These are phyloP conservation scores for Quercus robur DNA, from an alignment of 306 rosid genomes.

Conservation along the genomic window DNA sequence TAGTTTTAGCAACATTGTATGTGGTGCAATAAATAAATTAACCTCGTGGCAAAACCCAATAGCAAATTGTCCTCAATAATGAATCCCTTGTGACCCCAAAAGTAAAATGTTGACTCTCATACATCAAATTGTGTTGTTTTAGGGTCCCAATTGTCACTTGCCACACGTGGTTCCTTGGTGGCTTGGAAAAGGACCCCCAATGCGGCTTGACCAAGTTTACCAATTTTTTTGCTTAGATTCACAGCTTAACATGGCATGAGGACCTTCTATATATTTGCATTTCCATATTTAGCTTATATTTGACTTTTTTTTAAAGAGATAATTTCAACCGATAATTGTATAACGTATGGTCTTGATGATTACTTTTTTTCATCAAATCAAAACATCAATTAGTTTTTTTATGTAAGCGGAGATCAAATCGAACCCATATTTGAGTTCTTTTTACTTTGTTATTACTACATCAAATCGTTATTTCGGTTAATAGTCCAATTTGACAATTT, in stretches of 20 bases:
- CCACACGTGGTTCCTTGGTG: slow-evolving; percentile 29
- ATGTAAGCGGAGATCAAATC: too few relatives aligned
- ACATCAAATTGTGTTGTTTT: background rate
- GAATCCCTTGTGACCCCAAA: slow-evolving; percentile 15
- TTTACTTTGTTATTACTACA: too few relatives aligned
- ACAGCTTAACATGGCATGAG: too few relatives aligned
- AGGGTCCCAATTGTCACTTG: slow-evolving; percentile 6
- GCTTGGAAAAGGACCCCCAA: slow-evolving; percentile 27
- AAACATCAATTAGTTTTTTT: too few relatives aligned
- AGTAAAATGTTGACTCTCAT: slow-evolving; percentile 13
- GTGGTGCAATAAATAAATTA: slow-evolving; percentile 8
- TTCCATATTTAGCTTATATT: too few relatives aligned
- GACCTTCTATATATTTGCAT: too few relatives aligned
- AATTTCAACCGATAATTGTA: too few relatives aligned
- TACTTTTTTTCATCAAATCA: too few relatives aligned
- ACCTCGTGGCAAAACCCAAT: slow-evolving; percentile 26
- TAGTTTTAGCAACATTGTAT: background rate
- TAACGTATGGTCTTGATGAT: accelerated
- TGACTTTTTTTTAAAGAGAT: too few relatives aligned
- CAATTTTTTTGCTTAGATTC: background rate
- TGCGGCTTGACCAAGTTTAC: slow-evolving; percentile 1
- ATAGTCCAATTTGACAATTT: too few relatives aligned
- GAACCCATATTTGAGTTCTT: too few relatives aligned
- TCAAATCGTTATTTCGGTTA: too few relatives aligned
- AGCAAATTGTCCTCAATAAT: background rate